Conservation (phyloP, 2,329 filamentous ascomycete species). For the Truncatella angustata region DNA sequence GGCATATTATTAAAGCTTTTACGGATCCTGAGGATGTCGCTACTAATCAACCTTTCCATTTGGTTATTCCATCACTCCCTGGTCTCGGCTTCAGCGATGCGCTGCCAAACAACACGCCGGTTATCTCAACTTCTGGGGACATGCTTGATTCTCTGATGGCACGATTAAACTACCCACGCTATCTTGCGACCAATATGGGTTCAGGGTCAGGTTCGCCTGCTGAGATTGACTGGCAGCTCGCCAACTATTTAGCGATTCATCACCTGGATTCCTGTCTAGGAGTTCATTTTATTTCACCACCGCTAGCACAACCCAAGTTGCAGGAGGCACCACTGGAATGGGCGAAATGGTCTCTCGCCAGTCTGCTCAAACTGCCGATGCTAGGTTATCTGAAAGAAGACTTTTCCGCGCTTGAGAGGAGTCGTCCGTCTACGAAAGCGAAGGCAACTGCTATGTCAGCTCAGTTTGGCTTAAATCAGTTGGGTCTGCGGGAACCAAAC, state of each 20-base stretch:
- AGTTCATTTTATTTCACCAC: conserved; percentile 59
- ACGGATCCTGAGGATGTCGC: conserved; percentile 48
- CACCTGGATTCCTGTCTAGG: conserved; percentile 54
- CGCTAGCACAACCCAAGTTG: conserved; percentile 47
- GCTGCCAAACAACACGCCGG: conserved; percentile 46
- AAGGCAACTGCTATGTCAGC: conserved; percentile 17
- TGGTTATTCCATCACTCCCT: conserved; percentile 65
- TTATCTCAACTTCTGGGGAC: conserved; percentile 51
- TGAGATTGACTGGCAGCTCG: conserved; percentile 51
- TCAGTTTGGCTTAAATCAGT: conserved; percentile 27
- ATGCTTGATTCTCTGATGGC: conserved; percentile 60
- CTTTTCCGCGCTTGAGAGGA: conserved; percentile 39
- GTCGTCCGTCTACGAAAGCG: conserved; percentile 13
- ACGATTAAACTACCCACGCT: conserved; percentile 56
- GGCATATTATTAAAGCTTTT: conserved; percentile 53
- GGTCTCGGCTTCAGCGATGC: conserved; percentile 68
- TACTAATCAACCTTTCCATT: conserved; percentile 55
- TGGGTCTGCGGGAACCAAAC: conserved; percentile 44
- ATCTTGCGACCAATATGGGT: conserved; percentile 55
- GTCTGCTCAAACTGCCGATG: conserved; percentile 43
- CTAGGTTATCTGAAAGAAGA: conserved; percentile 57
- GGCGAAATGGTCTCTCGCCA: conserved; percentile 56
- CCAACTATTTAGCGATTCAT: conserved; percentile 44
- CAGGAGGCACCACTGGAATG: conserved; percentile 44
- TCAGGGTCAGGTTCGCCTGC: conserved; percentile 44